Evolutionary conservation across 2,329 filamentous ascomycete genomes (phyloP).

Genomic region (Sordariomycetes sp.): DNA sequence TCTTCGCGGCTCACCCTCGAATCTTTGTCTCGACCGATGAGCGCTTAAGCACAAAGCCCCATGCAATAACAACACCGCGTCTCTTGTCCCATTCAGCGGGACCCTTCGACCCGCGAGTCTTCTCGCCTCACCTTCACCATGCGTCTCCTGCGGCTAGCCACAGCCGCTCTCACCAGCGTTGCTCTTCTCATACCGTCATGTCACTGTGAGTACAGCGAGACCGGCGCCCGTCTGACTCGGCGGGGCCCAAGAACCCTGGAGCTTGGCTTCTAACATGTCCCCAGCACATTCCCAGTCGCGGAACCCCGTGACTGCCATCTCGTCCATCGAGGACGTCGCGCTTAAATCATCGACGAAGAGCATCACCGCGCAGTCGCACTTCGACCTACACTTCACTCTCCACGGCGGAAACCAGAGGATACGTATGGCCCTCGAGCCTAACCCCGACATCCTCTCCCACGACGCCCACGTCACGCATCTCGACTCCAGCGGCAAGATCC

Average conservation of each 20-base stretch:
- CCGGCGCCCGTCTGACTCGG: not conserved
- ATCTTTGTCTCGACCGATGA: not conserved
- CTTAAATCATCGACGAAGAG: slow-evolving; percentile 72
- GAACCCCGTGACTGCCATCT: slow-evolving; percentile 67
- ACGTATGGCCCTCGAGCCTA: slow-evolving; percentile 75
- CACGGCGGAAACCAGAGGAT: slow-evolving; percentile 57
- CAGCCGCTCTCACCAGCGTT: slow-evolving; percentile 17
- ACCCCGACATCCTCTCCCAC: slow-evolving; percentile 76
- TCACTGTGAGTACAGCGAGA: slow-evolving; percentile 15
- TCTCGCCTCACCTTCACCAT: slow-evolving; percentile 10
- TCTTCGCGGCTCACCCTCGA: not conserved
- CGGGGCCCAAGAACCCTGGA: no score
- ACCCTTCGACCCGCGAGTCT: not conserved
- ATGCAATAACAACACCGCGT: not conserved
- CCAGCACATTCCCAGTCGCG: slow-evolving; percentile 62
- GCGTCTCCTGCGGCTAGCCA: slow-evolving; percentile 20
- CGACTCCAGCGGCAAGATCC: slow-evolving; percentile 58
- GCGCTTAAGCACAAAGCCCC: not conserved
- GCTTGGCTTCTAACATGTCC: not conserved
- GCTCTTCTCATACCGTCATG: slow-evolving; percentile 19
- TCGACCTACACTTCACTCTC: slow-evolving; percentile 75
- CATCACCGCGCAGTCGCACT: slow-evolving; percentile 69
- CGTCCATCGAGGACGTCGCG: slow-evolving; percentile 60
- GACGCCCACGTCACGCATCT: slow-evolving; percentile 66
- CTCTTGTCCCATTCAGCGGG: not conserved